A percentile compares a stretch with the other conserved stretches of the same genome.
These are phyloP conservation scores for Flaveria sonorensis DNA, from an alignment of 129 eudicot genomes.

Conservation along the genomic window DNA sequence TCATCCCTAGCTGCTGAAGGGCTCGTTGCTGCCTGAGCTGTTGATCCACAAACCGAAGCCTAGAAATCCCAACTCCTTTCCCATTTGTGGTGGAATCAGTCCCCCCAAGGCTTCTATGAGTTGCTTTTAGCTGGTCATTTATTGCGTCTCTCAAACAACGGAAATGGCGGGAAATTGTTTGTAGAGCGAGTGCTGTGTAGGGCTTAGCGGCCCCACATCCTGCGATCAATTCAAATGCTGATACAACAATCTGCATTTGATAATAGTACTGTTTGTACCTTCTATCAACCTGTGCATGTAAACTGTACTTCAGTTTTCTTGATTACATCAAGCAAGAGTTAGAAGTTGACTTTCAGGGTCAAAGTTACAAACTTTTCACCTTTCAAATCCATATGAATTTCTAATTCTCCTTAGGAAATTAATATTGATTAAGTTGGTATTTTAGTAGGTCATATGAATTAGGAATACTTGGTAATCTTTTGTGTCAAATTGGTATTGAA, in stretches of 20 bases:
- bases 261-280: conserved; percentile 85
- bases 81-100: conserved; percentile 50
- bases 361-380: conserved; percentile 4
- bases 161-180: conserved; percentile 83
- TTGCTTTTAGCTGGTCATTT: conserved; percentile 51
- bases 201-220: conserved; percentile 87
- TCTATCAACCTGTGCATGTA: conserved; percentile 64
- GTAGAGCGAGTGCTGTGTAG: conserved; percentile 79
- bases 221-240: conserved; percentile 71
- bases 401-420: background rate
- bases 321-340: conserved; percentile 19
- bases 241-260: conserved; percentile 85
- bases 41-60: conserved; percentile 55
- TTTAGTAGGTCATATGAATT: background rate
- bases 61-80: conserved; percentile 65
- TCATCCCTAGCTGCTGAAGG: conserved; percentile 88
- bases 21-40: conserved; percentile 80
- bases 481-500: conserved; percentile 4
- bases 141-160: conserved; percentile 82
- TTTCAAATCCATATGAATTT: background rate
- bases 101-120: conserved; percentile 68
- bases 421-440: background rate
- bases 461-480: background rate
- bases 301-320: conserved; percentile 18
- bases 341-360: conserved; percentile 33